Evolutionary conservation across 495 filamentous ascomycete species (phyloP).

Genomic region (Neurospora sp.): DNA sequence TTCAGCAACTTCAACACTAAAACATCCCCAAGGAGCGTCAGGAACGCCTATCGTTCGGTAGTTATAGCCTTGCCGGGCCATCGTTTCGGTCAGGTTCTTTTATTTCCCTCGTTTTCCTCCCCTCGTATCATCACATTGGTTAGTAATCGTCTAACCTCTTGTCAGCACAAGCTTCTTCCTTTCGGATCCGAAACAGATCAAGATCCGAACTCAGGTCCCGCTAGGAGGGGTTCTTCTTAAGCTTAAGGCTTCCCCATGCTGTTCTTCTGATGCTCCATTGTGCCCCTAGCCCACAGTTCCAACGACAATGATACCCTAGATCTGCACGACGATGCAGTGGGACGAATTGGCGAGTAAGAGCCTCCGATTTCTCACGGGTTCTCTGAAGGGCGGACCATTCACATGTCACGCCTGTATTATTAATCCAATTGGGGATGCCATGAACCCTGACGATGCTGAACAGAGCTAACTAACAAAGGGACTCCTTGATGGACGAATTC

Average conservation of each 20-base stretch:
- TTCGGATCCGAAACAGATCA: background rate
- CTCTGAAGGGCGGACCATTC: constrained; percentile 1
- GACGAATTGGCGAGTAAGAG: constrained; percentile 10
- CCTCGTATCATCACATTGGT: background rate
- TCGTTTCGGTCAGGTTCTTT: background rate
- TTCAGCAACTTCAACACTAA: background rate
- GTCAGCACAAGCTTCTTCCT: background rate
- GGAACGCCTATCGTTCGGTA: background rate
- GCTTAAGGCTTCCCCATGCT: background rate
- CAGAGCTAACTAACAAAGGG: background rate
- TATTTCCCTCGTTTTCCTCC: background rate
- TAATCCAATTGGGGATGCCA: background rate
- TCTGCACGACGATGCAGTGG: background rate
- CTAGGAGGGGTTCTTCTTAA: background rate
- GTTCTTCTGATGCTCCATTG: background rate
- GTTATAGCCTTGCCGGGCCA: background rate
- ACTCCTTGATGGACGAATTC: background rate
- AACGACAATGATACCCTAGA: background rate
- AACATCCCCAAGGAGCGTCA: background rate
- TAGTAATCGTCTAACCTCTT: background rate
- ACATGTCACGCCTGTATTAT: background rate
- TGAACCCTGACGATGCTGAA: background rate
- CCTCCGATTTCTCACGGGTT: background rate
- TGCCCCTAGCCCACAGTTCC: background rate
- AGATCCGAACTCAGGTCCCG: background rate